Evolutionary conservation across 192 early-diverging fungal genomes (phyloP), one percentile per base, ranked within the genome.

Genomic region (Coemansia sp.): DNA sequence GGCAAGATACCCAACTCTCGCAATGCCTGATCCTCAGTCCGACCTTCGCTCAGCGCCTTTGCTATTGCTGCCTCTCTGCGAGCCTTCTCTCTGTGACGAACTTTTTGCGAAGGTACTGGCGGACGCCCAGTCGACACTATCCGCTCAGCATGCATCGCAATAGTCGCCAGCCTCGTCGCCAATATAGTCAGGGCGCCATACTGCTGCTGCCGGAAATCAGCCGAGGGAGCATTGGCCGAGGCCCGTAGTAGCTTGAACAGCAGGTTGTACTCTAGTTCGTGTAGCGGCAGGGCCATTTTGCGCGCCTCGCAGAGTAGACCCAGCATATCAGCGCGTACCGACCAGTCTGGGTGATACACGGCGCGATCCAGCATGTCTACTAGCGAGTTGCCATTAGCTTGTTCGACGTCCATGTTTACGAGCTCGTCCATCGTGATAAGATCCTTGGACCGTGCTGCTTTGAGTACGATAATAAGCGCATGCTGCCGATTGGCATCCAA

Each of bases 201-300:
- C 49, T 94, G 79, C 65, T 89, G 89, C 78, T 95, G 93, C 12
- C 95, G 88, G 77, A 94, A 95, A 43, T 95, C 94, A 0, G 93
- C 91, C 24, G 89, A 89, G 24, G 91, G 90, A 16, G 87, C 88
- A 44, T 89, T 91, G 55, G 90, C 65, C 66, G 93, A 94, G 16
- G 89, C 87, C 0, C 86, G 82, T 29, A 97, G 75, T 49, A 93
- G 92, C 29, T 77, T 67, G 65, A 89, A 88, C 31, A 97, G 54
- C 61, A 93, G 75, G 0, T 82, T 71, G n/a, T 91, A 69, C 69
- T 97, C 94, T 13, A 84, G 78, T 9, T 65, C 65, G 24, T 85
- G 87, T 27, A 92, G 86, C 36, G 89, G 87, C 11, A 86, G 85
- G 0, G 91, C 87, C 18, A 88, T 83, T n/a, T 90, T 88, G 54